phyloP scores from a whole-genome alignment of 1,284 basidiomycete genomes.

The Puccinia coronata region DNA sequence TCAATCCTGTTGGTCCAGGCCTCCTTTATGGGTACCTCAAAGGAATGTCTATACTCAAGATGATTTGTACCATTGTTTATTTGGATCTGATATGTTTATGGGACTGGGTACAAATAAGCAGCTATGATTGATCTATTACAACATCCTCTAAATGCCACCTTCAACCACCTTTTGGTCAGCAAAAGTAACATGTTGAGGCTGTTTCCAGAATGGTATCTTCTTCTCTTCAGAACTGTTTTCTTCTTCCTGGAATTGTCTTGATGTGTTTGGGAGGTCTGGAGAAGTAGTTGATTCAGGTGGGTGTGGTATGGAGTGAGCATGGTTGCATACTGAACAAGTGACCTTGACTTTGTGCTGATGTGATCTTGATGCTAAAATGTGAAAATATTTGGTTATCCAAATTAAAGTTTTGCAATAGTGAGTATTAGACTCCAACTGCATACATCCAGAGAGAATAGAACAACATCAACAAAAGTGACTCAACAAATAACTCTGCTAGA shows the following conservation, averaged over 20 bases:
- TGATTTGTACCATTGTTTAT: no score
- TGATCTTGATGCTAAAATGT: conserved; percentile 9
- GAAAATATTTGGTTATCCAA: not conserved
- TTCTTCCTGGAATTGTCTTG: not conserved
- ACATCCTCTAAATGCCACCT: conserved; percentile 1
- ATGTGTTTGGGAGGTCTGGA: not conserved
- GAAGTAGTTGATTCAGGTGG: conserved; percentile 12
- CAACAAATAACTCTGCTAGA: conserved; percentile 22
- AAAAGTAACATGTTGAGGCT: conserved; percentile 39
- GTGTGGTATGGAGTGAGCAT: conserved; percentile 16
- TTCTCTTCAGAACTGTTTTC: not conserved
- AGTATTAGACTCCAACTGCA: not conserved
- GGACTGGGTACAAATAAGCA: no score
- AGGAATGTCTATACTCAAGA: no score
- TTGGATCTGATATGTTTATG: no score
- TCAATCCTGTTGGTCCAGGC: no score
- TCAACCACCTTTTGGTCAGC: conserved; percentile 12
- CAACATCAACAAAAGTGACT: not conserved
- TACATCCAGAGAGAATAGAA: not conserved
- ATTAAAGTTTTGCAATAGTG: not conserved
- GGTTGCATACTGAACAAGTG: conserved; percentile 14
- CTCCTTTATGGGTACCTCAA: no score
- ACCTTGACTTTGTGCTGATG: conserved; percentile 22
- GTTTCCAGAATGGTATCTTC: conserved; percentile 27
- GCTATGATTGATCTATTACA: no score